Conservation (phyloP, 306 rosid species). For the Trifolium pratense region DNA sequence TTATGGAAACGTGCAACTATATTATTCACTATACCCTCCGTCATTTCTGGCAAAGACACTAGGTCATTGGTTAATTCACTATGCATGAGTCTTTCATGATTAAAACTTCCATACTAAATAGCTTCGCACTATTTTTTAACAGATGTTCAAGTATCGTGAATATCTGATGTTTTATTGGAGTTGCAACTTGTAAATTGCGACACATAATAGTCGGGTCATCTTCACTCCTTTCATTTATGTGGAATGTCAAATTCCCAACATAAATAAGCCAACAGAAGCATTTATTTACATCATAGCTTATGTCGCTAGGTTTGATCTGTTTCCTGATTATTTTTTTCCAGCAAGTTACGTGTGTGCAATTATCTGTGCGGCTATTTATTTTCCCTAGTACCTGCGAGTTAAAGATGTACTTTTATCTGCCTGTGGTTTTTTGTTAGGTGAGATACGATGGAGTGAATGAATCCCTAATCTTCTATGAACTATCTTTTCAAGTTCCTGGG, state of each 20-base stretch:
- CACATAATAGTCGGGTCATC: constrained; percentile 1
- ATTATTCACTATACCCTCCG: neutral
- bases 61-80: neutral
- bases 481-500: neutral
- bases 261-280: constrained; percentile 11
- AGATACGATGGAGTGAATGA: neutral
- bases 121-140: neutral
- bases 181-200: neutral
- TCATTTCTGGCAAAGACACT: neutral
- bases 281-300: neutral
- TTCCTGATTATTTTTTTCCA: neutral
- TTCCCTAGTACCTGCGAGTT: neutral
- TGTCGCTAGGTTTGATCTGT: constrained; percentile 10
- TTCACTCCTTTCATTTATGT: constrained; percentile 23
- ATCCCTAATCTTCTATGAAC: constrained; percentile 3
- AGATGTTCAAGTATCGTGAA: neutral
- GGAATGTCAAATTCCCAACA: constrained; percentile 12
- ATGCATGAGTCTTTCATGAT: neutral
- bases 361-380: neutral
- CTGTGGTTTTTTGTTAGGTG: neutral
- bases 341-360: neutral
- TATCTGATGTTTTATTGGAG: constrained; percentile 3
- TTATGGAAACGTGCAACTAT: too few species aligned
- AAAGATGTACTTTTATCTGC: neutral
- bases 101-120: too few species aligned